These are phyloP conservation scores for Apiospora sp. DNA, from an alignment of 2,329 filamentous ascomycete genomes.

Conservation along the genomic window DNA sequence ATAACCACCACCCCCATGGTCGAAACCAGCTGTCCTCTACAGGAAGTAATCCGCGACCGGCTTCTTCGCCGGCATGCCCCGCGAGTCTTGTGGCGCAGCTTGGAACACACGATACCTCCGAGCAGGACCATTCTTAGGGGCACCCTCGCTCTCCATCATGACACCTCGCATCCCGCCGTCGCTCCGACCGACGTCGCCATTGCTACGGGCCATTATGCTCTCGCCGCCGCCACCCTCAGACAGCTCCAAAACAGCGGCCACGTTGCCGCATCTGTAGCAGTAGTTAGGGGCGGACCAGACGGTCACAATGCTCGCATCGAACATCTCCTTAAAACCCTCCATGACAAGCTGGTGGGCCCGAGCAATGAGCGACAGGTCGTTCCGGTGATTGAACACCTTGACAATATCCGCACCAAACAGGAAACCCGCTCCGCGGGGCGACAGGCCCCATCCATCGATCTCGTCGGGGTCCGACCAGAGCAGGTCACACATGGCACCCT, in stretches of 20 bases:
- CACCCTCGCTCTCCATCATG: conserved; percentile 56
- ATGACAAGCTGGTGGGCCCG: conserved; percentile 97
- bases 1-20: background rate
- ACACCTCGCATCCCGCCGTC: conserved; percentile 51
- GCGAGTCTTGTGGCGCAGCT: conserved; percentile 91
- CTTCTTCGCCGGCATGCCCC: conserved; percentile 99
- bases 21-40: conserved; percentile 44
- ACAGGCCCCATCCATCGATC: conserved; percentile 95
- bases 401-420: conserved; percentile 96
- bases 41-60: conserved; percentile 97
- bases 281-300: conserved; percentile 99
- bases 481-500: conserved; percentile 98
- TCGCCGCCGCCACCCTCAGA: conserved; percentile 84
- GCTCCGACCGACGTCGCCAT: conserved; percentile 72
- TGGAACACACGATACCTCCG: conserved; percentile 95
- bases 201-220: conserved; percentile 73
- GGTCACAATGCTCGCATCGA: conserved; percentile 92
- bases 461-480: conserved; percentile 99
- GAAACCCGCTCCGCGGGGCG: conserved; percentile 92
- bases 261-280: conserved; percentile 95
- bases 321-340: conserved; percentile 99
- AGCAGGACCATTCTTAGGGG: conserved; percentile 72
- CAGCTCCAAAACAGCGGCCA: conserved; percentile 92
- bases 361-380: conserved; percentile 90
- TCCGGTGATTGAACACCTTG: conserved; percentile 93